Conservation (phyloP, 2,329 filamentous ascomycete species). For the Curvularia hawaiiensis region DNA sequence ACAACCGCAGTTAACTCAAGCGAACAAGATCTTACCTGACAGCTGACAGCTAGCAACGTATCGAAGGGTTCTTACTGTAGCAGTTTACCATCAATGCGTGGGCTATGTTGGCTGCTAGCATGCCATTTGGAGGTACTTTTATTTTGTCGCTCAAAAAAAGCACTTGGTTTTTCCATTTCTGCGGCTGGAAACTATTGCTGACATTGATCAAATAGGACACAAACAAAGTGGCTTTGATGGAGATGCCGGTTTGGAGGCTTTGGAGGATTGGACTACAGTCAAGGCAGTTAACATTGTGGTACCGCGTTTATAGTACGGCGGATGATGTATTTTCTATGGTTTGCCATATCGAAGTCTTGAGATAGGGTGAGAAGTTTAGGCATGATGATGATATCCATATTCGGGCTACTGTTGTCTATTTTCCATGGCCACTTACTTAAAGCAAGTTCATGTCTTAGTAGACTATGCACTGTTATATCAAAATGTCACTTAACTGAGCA, state of each 20-base stretch:
- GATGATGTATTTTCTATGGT: neutral
- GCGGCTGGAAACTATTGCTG: neutral
- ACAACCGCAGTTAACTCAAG: no score
- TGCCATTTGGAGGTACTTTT: conserved; percentile 1
- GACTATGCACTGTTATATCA: neutral
- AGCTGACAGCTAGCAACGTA: no score
- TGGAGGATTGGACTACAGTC: neutral
- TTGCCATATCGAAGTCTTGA: neutral
- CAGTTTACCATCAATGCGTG: neutral
- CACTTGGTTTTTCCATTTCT: neutral
- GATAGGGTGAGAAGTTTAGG: neutral
- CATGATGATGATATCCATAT: neutral
- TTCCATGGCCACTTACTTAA: neutral
- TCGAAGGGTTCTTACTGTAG: no score
- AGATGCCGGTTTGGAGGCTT: neutral
- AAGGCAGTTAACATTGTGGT: neutral
- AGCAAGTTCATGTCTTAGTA: neutral
- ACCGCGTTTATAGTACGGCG: neutral
- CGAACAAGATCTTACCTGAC: no score
- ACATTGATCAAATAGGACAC: neutral
- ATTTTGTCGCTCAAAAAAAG: neutral
- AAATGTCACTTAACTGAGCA: neutral
- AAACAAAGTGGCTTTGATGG: neutral
- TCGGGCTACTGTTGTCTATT: neutral
- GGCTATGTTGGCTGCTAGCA: neutral